Evolutionary conservation across 164 flowering plant species (phyloP).

Genomic region (Berberis thunbergii): DNA sequence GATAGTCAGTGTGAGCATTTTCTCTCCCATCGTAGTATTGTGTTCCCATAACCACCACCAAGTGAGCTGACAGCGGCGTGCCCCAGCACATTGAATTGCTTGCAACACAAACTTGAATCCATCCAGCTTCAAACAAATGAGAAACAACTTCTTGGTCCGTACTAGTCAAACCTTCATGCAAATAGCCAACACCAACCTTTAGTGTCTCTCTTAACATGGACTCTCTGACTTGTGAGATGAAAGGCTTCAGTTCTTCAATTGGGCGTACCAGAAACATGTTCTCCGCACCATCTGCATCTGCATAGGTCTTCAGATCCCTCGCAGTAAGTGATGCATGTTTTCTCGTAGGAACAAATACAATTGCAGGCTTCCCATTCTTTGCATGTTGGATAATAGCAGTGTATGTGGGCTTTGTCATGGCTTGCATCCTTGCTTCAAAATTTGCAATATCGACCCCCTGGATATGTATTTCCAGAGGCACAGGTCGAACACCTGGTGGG

Average conservation of each 20-base stretch:
- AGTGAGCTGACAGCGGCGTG: constrained; percentile 66
- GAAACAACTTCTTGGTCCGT: constrained; percentile 77
- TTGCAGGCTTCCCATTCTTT: constrained; percentile 75
- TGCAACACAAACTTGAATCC: constrained; percentile 93
- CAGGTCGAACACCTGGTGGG: constrained; percentile 92
- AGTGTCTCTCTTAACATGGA: constrained; percentile 56
- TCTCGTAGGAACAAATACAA: constrained; percentile 89
- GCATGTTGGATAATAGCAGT: constrained; percentile 88
- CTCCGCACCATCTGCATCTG: constrained; percentile 50
- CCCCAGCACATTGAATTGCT: constrained; percentile 95
- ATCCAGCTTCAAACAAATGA: constrained; percentile 75
- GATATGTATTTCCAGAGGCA: constrained; percentile 89
- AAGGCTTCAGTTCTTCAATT: constrained; percentile 52
- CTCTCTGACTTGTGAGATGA: constrained; percentile 50
- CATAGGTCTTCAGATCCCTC: constrained; percentile 71
- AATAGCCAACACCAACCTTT: constrained; percentile 69
- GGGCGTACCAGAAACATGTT: constrained; percentile 46
- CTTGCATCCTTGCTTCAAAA: constrained; percentile 98
- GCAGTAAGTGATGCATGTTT: constrained; percentile 87
- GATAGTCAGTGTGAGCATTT: constrained; percentile 88
- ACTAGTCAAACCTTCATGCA: constrained; percentile 78
- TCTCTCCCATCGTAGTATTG: constrained; percentile 96
- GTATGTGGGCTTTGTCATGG: constrained; percentile 94
- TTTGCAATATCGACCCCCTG: constrained; percentile 91
- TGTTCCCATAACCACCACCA: constrained; percentile 98